Evolutionary conservation across 2,329 filamentous ascomycete species (phyloP), one percentile per base, ranked within the genome.

Genomic region (Cadophora gregata): DNA sequence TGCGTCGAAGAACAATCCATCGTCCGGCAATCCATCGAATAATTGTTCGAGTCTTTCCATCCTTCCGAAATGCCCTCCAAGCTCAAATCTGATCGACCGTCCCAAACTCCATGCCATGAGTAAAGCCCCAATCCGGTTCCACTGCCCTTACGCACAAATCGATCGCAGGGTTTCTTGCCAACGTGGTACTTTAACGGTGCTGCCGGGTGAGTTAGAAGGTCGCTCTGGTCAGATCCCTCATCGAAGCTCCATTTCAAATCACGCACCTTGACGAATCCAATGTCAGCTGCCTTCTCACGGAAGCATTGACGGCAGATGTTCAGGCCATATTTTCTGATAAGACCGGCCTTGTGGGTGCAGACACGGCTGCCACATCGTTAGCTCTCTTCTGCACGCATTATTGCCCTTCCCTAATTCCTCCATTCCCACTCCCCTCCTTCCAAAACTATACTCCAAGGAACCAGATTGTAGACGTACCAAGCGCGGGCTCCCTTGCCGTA

Each of bases 241-340:
- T 42, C 31, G 21, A 45, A 9, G 10, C 29, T 51, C 12, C 47
- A 42, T 51, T 64, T 25, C 24, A 25, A 51, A 38, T 58, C 48
- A 63, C 75, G 72, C 79, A 89, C 88, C 88, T 91, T 90, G 84
- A 86, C 84, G 83, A 91, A 91, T 78, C 88, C 88, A 81, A 91
- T 90, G 79, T 91, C 88, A 81, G 86, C 82, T 75, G 87, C 82
- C 85, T 90, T 90, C 85, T 91, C 88, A 79, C 88, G 86, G 87
- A 90, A 91, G 86, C 89, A 91, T 81, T 91, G 89, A 87, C 89
- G 88, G 88, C 89, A 91, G 80, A 91, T 88, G 84, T 97, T 93
- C 78, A 97, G 88, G 81, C 96, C 95, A 87, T 99, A 99, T 88
- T 99, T 99, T 88, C 96, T 94, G 90, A 99, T 97, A 77, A 99